Conservation (phyloP, 2,329 filamentous ascomycete species). For the Neurospora sp. region DNA sequence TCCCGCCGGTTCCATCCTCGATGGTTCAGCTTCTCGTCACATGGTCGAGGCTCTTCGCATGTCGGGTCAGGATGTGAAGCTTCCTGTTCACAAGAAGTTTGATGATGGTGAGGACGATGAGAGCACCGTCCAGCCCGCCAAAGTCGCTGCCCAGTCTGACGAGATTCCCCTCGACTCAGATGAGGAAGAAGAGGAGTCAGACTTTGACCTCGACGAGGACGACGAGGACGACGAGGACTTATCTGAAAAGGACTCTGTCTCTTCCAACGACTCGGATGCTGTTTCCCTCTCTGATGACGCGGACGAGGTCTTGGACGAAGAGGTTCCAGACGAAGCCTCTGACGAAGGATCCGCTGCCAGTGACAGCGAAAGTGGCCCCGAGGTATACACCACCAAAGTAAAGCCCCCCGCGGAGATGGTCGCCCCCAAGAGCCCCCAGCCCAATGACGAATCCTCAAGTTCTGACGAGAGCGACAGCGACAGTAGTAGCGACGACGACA, state of each 20-base stretch:
- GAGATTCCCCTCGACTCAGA: conserved; percentile 2
- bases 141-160: conserved; percentile 2
- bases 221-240: conserved; percentile 12
- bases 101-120: conserved; percentile 8
- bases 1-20: conserved; percentile 29
- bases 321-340: background rate
- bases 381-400: conserved; percentile 2
- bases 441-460: background rate
- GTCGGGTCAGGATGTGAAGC: conserved; percentile 18
- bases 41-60: conserved; percentile 25
- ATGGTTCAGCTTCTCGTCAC: conserved; percentile 24
- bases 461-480: conserved; percentile 5
- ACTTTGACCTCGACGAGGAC: conserved; percentile 10
- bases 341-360: conserved; percentile 18
- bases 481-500: conserved; percentile 8
- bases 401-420: background rate
- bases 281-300: background rate
- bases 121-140: conserved; percentile 5
- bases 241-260: conserved; percentile 8
- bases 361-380: conserved; percentile 16
- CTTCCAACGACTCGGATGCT: conserved; percentile 3
- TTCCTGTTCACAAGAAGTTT: conserved; percentile 18
- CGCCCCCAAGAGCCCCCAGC: background rate
- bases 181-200: conserved; percentile 10
- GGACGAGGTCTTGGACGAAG: background rate